These are phyloP conservation scores for Trichosporon coremiiforme DNA, from an alignment of 1,284 basidiomycete genomes.

Conservation along the genomic window DNA sequence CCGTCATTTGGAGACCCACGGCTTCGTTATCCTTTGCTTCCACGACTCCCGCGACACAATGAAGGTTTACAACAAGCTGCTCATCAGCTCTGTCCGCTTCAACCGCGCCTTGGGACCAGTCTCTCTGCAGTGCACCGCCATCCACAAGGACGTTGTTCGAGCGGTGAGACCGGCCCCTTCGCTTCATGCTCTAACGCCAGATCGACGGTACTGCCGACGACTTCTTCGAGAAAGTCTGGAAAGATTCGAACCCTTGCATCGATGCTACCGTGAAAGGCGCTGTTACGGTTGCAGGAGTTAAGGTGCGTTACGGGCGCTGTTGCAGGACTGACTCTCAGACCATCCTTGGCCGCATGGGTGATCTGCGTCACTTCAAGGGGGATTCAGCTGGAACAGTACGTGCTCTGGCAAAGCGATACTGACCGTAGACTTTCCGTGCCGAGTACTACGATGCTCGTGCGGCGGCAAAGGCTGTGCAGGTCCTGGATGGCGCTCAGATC, in stretches of 20 bases:
- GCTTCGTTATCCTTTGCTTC: constrained; percentile 38
- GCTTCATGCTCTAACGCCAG: constrained; percentile 18
- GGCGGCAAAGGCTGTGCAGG: constrained; percentile 35
- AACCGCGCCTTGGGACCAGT: neutral
- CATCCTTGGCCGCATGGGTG: constrained; percentile 4
- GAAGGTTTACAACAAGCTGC: constrained; percentile 38
- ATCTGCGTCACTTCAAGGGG: neutral
- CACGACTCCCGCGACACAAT: constrained; percentile 46
- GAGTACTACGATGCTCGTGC: constrained; percentile 48
- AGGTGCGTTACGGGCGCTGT: constrained; percentile 24
- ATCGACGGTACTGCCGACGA: constrained; percentile 27
- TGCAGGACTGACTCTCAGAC: constrained; percentile 4
- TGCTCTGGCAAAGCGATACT: constrained; percentile 25
- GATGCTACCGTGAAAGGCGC: neutral
- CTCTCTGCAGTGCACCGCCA: neutral
- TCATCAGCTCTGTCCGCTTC: constrained; percentile 31
- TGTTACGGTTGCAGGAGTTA: constrained; percentile 27
- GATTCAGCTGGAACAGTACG: neutral
- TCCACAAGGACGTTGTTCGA: constrained; percentile 8
- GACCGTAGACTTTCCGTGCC: constrained; percentile 41
- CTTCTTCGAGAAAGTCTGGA: constrained; percentile 35
- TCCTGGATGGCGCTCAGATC: constrained; percentile 34
- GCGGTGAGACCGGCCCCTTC: neutral
- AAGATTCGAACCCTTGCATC: constrained; percentile 28
- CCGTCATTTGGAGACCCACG: constrained; percentile 1